These are phyloP conservation scores for Hypoxylon sp. DNA, from an alignment of 2,329 filamentous ascomycete genomes.

Conservation along the genomic window DNA sequence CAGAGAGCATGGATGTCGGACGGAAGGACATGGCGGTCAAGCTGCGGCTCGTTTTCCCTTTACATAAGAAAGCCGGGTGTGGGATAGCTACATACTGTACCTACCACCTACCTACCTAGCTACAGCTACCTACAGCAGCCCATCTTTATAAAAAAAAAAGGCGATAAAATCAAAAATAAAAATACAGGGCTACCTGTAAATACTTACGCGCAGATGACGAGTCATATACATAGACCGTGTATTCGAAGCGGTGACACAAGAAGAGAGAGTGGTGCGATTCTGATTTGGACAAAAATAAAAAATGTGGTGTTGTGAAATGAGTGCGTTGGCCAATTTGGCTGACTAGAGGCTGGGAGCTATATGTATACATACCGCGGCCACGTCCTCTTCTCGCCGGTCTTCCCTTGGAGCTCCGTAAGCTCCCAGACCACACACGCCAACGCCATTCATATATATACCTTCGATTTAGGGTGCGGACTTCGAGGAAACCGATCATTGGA, in stretches of 20 bases:
- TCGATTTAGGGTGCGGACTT: conserved; percentile 7
- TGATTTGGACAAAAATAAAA: conserved; percentile 18
- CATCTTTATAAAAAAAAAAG: neutral
- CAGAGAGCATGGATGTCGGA: conserved; percentile 20
- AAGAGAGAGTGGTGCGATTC: conserved; percentile 10
- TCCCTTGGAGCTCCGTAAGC: conserved; percentile 14
- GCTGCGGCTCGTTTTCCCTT: conserved; percentile 2
- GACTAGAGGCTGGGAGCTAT: conserved; percentile 7
- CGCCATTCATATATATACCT: conserved; percentile 8
- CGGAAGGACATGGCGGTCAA: conserved; percentile 29
- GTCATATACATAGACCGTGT: conserved; percentile 19
- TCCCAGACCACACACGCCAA: neutral
- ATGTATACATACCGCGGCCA: conserved; percentile 24
- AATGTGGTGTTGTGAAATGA: conserved; percentile 9
- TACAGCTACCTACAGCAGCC: conserved; percentile 3
- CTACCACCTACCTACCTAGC: neutral
- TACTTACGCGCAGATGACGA: conserved; percentile 23
- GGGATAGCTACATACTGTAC: neutral
- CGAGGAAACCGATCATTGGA: conserved; percentile 12
- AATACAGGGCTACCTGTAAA: neutral
- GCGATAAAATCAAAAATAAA: neutral
- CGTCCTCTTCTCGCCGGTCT: conserved; percentile 9
- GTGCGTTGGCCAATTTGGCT: conserved; percentile 11
- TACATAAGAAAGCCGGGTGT: conserved; percentile 12
- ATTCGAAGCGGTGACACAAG: conserved; percentile 33